phyloP scores from a whole-genome alignment of 2,329 filamentous ascomycete species.

The Fusarium buharicum region DNA sequence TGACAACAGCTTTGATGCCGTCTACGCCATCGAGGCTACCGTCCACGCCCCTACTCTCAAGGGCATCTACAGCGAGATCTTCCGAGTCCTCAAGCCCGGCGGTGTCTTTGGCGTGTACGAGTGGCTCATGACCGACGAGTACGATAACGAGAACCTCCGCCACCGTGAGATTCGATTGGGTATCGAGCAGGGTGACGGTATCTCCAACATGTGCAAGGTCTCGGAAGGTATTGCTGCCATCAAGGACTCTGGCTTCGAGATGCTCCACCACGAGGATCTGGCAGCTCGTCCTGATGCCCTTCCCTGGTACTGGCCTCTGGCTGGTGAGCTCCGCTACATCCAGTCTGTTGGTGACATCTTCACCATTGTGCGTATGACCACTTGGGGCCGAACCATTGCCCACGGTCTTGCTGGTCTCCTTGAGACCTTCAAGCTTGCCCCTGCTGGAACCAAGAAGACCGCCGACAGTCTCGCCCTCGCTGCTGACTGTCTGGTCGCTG shows the following conservation, averaged over 20 bases:
- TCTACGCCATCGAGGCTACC: slow-evolving; percentile 97
- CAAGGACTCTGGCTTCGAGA: slow-evolving; percentile 85
- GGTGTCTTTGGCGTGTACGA: slow-evolving; percentile 98
- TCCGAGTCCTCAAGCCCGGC: slow-evolving; percentile 93
- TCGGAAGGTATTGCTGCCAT: slow-evolving; percentile 85
- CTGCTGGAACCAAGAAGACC: slow-evolving; percentile 91
- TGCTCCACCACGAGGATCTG: slow-evolving; percentile 87
- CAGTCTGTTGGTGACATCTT: slow-evolving; percentile 81
- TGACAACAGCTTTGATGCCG: slow-evolving; percentile 90
- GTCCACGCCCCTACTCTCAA: slow-evolving; percentile 91
- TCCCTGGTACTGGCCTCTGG: slow-evolving; percentile 95
- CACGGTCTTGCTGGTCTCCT: slow-evolving; percentile 81
- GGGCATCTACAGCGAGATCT: slow-evolving; percentile 94
- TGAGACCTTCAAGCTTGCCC: slow-evolving; percentile 80
- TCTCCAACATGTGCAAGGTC: slow-evolving; percentile 95
- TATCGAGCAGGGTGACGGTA: slow-evolving; percentile 95
- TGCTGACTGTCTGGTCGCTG: slow-evolving; percentile 86
- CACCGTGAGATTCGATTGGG: slow-evolving; percentile 92
- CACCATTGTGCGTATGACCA: slow-evolving; percentile 90
- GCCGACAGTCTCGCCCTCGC: slow-evolving; percentile 86
- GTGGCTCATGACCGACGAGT: slow-evolving; percentile 97
- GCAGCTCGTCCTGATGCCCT: slow-evolving; percentile 78
- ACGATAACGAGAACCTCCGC: slow-evolving; percentile 86
- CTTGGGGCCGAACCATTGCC: slow-evolving; percentile 77
- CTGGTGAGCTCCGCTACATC: slow-evolving; percentile 86